Evolutionary conservation across 345 rosid genomes (phyloP), one percentile per base, ranked within the genome.

Genomic region (Nephelium lappaceum): DNA sequence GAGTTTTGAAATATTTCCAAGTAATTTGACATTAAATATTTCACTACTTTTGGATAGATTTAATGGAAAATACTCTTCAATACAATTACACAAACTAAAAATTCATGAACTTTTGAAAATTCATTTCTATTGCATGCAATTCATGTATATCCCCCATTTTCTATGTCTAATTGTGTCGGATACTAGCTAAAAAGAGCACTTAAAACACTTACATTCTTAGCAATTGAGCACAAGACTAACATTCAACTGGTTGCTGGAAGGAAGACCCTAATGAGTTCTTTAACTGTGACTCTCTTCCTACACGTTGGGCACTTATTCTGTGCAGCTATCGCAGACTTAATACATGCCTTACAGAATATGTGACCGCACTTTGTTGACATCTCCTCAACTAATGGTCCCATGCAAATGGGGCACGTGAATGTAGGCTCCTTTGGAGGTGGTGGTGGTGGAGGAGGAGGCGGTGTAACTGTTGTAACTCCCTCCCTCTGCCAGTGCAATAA

Each of bases 361-460:
- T 97, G 99, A 66, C 99, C 99, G 82, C 99, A 97, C 79, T 87
- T 94, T 21, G 99, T 97, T 16, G 98, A 87, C 74, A 82, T 84
- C 88, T 92, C 98, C 84, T 92, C 91, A 0, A 80, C 88, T 25
- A 97, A 80, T 63, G 93, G 89, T 69, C 91, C 86, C 95, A 97
- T 61, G 85, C 99, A 97, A 69, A 97, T 93, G 68, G 99, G 98
- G 78, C 99, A 97, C 72, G 80, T 89, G 78, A 97, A 97, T 24
- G 78, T 92, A 1, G 90, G 92, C 81, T 92, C 97, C 83, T 90
- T 89, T 6, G 85, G 89, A 43, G 92, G 88, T 39, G 87, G 89
- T 0, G 87, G 83, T 0, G 87, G 79, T 47, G 79, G 83, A 0
- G 77, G 80, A 2, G 70, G 79, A 10, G 81, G 81, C 42, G 25